Evolutionary conservation across 345 rosid genomes (phyloP).

Genomic region (Eucalyptus pauciflora): DNA sequence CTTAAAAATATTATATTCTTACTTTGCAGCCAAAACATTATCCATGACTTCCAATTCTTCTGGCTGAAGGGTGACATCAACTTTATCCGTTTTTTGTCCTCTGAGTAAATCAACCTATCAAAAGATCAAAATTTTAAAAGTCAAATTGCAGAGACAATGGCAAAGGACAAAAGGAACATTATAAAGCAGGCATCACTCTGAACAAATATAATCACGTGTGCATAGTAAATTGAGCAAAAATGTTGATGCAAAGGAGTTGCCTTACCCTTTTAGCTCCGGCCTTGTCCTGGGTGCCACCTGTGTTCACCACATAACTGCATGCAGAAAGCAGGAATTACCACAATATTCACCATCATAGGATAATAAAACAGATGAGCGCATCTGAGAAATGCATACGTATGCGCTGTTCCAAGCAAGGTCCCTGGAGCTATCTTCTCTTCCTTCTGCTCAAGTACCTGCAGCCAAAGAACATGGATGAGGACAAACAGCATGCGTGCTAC

Average conservation of each 20-base stretch:
- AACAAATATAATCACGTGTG: not conserved
- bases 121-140: not conserved
- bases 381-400: conserved; percentile 36
- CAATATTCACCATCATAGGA: not conserved
- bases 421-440: conserved; percentile 81
- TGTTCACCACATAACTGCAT: conserved; percentile 55
- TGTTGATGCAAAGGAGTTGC: not conserved
- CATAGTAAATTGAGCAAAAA: not conserved
- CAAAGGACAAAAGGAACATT: not conserved
- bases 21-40: conserved; percentile 91
- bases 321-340: not conserved
- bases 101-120: conserved; percentile 87
- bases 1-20: conserved; percentile 9
- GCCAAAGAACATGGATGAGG: not conserved
- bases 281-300: conserved; percentile 80
- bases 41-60: conserved; percentile 91
- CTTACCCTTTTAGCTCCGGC: conserved; percentile 87
- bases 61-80: conserved; percentile 82
- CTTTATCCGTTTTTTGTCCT: conserved; percentile 89
- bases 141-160: not conserved
- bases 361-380: not conserved
- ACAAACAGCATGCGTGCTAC: not conserved
- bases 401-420: conserved; percentile 82
- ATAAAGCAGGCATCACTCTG: not conserved
- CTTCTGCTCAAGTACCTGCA: conserved; percentile 84